Conservation (phyloP, 345 rosid genomes). For the Carallia pectinifolia region DNA sequence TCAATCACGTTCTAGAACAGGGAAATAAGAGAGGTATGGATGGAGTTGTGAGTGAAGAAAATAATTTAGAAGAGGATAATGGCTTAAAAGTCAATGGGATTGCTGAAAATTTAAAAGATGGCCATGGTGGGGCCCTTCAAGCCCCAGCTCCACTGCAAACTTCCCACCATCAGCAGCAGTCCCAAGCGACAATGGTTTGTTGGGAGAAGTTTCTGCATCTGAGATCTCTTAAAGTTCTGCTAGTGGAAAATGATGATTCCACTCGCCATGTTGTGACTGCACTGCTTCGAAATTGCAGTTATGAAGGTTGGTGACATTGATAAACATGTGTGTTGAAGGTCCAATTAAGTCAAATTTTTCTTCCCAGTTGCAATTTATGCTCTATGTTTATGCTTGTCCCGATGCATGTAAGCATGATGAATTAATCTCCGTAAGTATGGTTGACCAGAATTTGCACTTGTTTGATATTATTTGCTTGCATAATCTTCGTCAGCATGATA, state of each 20-base stretch:
- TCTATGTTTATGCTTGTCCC: too few relatives aligned
- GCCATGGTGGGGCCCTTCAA: constrained; percentile 30
- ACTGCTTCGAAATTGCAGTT: constrained; percentile 74
- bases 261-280: constrained; percentile 76
- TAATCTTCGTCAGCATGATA: neutral
- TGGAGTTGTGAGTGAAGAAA: constrained; percentile 27
- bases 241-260: constrained; percentile 75
- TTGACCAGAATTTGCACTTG: neutral
- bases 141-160: constrained; percentile 40
- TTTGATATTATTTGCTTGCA: neutral
- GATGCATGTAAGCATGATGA: neutral
- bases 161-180: constrained; percentile 37
- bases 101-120: constrained; percentile 37
- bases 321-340: too few relatives aligned
- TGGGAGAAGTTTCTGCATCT: constrained; percentile 70
- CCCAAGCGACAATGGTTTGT: neutral
- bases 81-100: constrained; percentile 30
- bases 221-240: constrained; percentile 71
- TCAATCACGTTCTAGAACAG: constrained; percentile 29
- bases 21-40: constrained; percentile 28
- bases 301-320: constrained; percentile 51
- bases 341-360: too few relatives aligned
- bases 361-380: too few relatives aligned
- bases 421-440: neutral
- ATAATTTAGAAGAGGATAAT: constrained; percentile 26